These are phyloP conservation scores for Pittosporum tobira DNA, from an alignment of 129 eudicot species.

Conservation along the genomic window DNA sequence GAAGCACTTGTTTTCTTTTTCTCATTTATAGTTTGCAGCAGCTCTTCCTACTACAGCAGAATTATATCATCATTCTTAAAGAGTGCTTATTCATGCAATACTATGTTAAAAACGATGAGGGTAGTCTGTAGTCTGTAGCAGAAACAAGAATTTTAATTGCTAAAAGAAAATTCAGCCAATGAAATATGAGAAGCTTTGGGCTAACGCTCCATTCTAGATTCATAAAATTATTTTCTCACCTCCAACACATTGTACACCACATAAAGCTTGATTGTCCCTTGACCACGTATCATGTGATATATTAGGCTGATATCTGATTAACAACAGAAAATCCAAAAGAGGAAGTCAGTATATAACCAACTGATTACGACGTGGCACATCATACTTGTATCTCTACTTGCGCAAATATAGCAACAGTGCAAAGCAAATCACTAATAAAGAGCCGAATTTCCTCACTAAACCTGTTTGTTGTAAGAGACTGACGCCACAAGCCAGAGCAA, in stretches of 20 bases:
- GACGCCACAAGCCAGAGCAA: slow-evolving; percentile 63
- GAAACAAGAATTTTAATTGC: not conserved
- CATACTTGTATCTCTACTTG: not conserved
- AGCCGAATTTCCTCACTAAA: slow-evolving; percentile 38
- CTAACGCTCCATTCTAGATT: slow-evolving; percentile 3
- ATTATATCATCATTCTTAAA: not conserved
- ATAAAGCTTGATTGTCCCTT: slow-evolving; percentile 88
- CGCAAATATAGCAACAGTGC: not conserved
- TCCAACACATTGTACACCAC: slow-evolving; percentile 97
- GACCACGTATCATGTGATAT: slow-evolving; percentile 99
- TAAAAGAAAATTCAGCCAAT: slow-evolving; percentile 8
- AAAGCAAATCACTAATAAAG: slow-evolving; percentile 1
- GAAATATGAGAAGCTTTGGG: not conserved
- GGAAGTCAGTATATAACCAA: slow-evolving; percentile 15
- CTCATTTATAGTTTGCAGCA: not conserved
- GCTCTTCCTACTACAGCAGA: not conserved
- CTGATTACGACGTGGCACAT: not conserved
- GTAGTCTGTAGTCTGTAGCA: not conserved
- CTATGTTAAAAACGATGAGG: not conserved
- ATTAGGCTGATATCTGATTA: slow-evolving; percentile 86
- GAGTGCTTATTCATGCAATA: not conserved
- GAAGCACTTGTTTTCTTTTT: too few relatives aligned
- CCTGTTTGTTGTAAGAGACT: slow-evolving; percentile 78
- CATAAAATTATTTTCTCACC: slow-evolving; percentile 36
- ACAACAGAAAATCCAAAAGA: slow-evolving; percentile 10